phyloP scores from a whole-genome alignment of 73 alveolate genomes.

The Symbiodinium pilosum region DNA sequence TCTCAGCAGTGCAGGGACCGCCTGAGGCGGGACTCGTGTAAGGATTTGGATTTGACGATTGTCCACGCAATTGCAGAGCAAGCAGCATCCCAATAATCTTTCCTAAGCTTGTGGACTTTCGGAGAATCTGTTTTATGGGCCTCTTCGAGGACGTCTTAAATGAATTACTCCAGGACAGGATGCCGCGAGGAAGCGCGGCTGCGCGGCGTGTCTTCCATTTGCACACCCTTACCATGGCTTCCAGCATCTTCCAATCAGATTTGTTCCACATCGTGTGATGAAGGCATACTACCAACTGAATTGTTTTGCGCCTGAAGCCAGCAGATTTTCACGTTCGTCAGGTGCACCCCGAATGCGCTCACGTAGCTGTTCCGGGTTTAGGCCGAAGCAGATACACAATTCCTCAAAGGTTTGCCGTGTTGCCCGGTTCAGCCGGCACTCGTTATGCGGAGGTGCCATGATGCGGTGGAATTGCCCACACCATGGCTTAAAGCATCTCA shows the following conservation, averaged over 20 bases:
- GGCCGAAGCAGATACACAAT: no score
- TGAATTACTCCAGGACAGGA: not conserved
- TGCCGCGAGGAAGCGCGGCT: not conserved
- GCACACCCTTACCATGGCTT: no score
- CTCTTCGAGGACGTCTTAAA: not conserved
- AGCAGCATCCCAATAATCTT: not conserved
- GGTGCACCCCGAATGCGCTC: no score
- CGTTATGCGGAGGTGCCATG: slow-evolving; percentile 12
- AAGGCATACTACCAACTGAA: no score
- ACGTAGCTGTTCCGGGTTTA: no score
- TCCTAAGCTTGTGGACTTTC: not conserved
- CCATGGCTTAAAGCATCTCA: not conserved
- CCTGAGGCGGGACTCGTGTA: slow-evolving; percentile 20
- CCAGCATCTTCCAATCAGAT: no score
- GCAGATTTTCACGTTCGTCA: no score
- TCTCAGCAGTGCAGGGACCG: slow-evolving; percentile 12
- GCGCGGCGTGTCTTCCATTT: no score
- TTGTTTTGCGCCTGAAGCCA: no score
- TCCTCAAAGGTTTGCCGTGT: no score
- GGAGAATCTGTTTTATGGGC: not conserved
- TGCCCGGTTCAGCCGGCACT: not conserved
- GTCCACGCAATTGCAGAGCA: not conserved
- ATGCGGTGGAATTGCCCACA: slow-evolving; percentile 24
- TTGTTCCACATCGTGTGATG: no score
- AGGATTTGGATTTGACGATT: not conserved